These are phyloP conservation scores for Sporothrix protearum DNA, from an alignment of 2,329 filamentous ascomycete species.

Conservation along the genomic window DNA sequence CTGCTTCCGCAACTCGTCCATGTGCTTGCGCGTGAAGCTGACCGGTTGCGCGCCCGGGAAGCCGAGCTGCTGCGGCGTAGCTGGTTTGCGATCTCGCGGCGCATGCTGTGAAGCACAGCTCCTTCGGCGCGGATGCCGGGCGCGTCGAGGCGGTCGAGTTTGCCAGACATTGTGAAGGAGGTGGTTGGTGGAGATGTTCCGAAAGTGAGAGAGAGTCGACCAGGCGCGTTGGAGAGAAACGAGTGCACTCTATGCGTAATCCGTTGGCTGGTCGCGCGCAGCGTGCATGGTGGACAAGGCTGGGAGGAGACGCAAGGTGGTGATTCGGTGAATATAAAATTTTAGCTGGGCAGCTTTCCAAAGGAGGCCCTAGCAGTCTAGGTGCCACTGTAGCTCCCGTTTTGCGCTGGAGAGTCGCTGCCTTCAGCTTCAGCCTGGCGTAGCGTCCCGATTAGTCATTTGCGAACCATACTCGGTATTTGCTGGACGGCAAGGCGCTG, in stretches of 20 bases:
- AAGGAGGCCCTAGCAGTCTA: slow-evolving; percentile 1
- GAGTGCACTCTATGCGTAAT: neutral
- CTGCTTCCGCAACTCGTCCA: slow-evolving; percentile 73
- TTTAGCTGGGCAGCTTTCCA: neutral
- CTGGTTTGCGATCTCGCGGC: slow-evolving; percentile 68
- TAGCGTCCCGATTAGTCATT: neutral
- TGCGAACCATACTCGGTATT: neutral
- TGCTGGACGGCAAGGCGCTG: neutral
- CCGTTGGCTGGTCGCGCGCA: neutral
- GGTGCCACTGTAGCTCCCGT: neutral
- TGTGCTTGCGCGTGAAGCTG: slow-evolving; percentile 77
- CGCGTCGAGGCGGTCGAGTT: slow-evolving; percentile 52
- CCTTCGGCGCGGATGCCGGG: slow-evolving; percentile 64
- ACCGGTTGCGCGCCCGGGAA: slow-evolving; percentile 96
- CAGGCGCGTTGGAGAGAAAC: neutral
- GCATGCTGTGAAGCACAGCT: slow-evolving; percentile 56
- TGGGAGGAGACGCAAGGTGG: neutral
- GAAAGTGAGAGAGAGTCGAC: neutral
- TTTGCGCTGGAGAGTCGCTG: neutral
- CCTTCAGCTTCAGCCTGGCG: slow-evolving; percentile 4
- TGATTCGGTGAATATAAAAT: slow-evolving; percentile 1
- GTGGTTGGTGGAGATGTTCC: neutral
- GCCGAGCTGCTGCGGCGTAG: slow-evolving; percentile 63
- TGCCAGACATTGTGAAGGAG: slow-evolving; percentile 21
- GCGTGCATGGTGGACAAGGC: neutral